These are phyloP conservation scores for Nelumbo lutea DNA, from an alignment of 164 flowering plant genomes.

Conservation along the genomic window DNA sequence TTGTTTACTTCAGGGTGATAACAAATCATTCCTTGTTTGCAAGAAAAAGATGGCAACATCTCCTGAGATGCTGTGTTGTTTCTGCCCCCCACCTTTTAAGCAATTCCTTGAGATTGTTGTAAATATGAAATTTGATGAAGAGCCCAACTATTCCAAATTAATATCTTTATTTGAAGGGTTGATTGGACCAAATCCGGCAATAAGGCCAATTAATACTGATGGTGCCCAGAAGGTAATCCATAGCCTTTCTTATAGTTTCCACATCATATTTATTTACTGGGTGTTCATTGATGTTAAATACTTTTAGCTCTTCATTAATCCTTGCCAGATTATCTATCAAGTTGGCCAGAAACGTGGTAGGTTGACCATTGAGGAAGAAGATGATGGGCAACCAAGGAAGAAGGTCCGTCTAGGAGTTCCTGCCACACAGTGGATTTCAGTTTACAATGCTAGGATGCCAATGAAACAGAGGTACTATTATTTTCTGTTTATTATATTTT, in stretches of 20 bases:
- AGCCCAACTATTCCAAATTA: slow-evolving; percentile 75
- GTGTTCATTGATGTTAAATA: not conserved
- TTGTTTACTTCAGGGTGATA: slow-evolving; percentile 59
- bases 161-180: slow-evolving; percentile 70
- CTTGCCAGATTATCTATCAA: slow-evolving; percentile 52
- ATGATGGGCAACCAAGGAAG: slow-evolving; percentile 72
- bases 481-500: slow-evolving; percentile 1
- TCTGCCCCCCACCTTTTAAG: slow-evolving; percentile 74
- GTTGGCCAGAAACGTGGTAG: slow-evolving; percentile 90
- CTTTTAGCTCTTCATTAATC: not conserved
- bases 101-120: slow-evolving; percentile 82
- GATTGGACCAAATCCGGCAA: slow-evolving; percentile 72
- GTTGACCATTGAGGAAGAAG: slow-evolving; percentile 61
- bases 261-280: not conserved
- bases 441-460: slow-evolving; percentile 72
- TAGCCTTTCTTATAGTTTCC: not conserved
- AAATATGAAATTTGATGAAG: slow-evolving; percentile 92
- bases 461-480: slow-evolving; percentile 75
- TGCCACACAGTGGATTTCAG: slow-evolving; percentile 87
- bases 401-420: slow-evolving; percentile 88
- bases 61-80: slow-evolving; percentile 76
- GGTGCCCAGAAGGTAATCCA: slow-evolving; percentile 77
- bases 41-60: slow-evolving; percentile 88
- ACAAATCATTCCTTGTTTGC: slow-evolving; percentile 83
- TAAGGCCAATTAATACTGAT: slow-evolving; percentile 80